Conservation (phyloP, 306 rosid genomes). For the Fragaria iinumae region DNA sequence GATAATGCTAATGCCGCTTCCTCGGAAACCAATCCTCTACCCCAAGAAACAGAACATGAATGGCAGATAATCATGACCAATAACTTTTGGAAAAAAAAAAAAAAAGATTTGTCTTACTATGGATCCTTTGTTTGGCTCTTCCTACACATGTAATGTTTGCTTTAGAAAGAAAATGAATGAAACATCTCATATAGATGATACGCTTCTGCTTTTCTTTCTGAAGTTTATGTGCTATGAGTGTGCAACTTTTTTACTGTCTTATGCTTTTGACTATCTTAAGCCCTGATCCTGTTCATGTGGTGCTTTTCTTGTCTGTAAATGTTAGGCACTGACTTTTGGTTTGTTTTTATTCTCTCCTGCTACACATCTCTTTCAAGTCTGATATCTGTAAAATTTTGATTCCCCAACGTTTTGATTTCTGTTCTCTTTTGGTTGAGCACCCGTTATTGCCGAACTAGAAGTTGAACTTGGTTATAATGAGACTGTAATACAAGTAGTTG, state of each 20-base stretch:
- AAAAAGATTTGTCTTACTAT: not conserved
- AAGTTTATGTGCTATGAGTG: not conserved
- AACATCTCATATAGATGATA: not conserved
- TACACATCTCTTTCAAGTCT: not conserved
- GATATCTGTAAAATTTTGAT: not conserved
- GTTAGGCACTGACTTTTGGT: constrained; percentile 3
- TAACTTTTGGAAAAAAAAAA: not conserved
- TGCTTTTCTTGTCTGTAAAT: not conserved
- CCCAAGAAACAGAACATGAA: not conserved
- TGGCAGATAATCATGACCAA: not conserved
- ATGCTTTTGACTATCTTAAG: not conserved
- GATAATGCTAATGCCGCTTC: not conserved
- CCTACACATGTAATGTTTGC: not conserved
- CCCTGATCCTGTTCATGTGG: not conserved
- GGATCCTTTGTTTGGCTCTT: not conserved
- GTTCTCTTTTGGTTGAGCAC: not conserved
- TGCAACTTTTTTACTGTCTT: not conserved
- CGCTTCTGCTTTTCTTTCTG: not conserved
- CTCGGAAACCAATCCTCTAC: not conserved
- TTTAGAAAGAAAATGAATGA: not conserved
- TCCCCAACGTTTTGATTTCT: not conserved
- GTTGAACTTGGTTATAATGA: not conserved
- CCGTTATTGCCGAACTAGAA: not conserved
- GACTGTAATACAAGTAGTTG: not conserved
- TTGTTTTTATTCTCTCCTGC: not conserved